Conservation (phyloP, 2,329 filamentous ascomycete species). For the Cytospora schulzeri region DNA sequence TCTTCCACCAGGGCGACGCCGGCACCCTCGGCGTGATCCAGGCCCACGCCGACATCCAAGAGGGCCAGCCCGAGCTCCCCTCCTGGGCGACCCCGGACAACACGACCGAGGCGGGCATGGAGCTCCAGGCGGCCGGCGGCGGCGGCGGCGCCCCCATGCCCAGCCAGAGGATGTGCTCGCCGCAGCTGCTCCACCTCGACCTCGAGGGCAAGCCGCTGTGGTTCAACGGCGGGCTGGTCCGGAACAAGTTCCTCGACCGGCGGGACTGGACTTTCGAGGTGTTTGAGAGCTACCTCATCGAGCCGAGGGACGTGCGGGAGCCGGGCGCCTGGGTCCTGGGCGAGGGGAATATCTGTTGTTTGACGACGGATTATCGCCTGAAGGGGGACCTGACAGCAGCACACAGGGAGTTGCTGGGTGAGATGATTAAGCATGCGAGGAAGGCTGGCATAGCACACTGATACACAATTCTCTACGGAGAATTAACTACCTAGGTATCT, state of each 20-base stretch:
- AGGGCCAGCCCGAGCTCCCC: conserved; percentile 16
- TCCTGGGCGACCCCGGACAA: conserved; percentile 8
- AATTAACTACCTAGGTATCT: background rate
- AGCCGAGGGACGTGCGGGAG: conserved; percentile 34
- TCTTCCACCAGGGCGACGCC: conserved; percentile 45
- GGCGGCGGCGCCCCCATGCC: background rate
- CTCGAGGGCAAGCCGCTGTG: conserved; percentile 44
- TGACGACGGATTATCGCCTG: conserved; percentile 35
- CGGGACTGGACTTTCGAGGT: conserved; percentile 38
- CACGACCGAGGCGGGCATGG: conserved; percentile 1
- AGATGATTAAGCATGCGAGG: conserved; percentile 35
- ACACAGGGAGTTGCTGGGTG: conserved; percentile 35
- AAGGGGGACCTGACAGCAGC: conserved; percentile 32
- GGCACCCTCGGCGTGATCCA: conserved; percentile 39
- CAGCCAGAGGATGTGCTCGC: conserved; percentile 44
- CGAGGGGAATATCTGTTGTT: conserved; percentile 40
- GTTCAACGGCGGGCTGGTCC: conserved; percentile 50
- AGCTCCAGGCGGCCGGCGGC: conserved; percentile 16
- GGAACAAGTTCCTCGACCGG: conserved; percentile 45
- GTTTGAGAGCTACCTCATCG: conserved; percentile 40
- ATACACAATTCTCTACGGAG: too few species aligned
- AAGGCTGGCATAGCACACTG: conserved; percentile 23
- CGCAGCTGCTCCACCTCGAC: conserved; percentile 49
- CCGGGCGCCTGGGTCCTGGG: conserved; percentile 38
- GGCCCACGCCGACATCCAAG: conserved; percentile 20